phyloP scores from a whole-genome alignment of 148 eudicot genomes.

The Persicaria maculosa region DNA sequence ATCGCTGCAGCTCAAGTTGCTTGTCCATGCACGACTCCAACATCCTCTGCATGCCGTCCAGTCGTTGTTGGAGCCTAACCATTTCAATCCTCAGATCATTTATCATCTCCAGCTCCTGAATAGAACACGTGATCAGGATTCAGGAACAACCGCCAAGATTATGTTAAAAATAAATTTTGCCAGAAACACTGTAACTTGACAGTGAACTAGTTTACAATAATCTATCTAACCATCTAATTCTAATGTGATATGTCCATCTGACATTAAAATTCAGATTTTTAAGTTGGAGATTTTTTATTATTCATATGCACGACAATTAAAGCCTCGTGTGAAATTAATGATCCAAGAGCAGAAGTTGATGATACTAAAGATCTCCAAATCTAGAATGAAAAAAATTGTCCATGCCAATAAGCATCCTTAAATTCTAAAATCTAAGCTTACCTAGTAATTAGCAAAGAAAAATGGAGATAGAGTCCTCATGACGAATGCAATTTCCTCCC shows the following conservation, averaged over 20 bases:
- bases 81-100: slow-evolving; percentile 79
- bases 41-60: slow-evolving; percentile 86
- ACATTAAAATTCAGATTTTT: no score
- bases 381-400: no score
- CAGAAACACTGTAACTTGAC: no score
- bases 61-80: slow-evolving; percentile 74
- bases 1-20: slow-evolving; percentile 84
- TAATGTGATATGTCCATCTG: not conserved
- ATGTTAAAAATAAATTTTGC: no score
- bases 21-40: slow-evolving; percentile 91
- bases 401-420: no score
- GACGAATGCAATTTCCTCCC: not conserved
- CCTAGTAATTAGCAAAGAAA: not conserved
- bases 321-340: not conserved
- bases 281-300: no score
- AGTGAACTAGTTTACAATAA: not conserved
- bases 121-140: not conserved
- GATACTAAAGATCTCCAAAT: not conserved
- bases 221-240: not conserved
- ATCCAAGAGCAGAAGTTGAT: not conserved
- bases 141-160: not conserved
- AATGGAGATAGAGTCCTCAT: no score
- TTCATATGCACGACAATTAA: not conserved
- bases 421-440: not conserved
- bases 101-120: slow-evolving; percentile 78